Base-by-base conservation (phyloP, 2,329 filamentous ascomycete species). In the Paecilomyces niveus region DNA sequence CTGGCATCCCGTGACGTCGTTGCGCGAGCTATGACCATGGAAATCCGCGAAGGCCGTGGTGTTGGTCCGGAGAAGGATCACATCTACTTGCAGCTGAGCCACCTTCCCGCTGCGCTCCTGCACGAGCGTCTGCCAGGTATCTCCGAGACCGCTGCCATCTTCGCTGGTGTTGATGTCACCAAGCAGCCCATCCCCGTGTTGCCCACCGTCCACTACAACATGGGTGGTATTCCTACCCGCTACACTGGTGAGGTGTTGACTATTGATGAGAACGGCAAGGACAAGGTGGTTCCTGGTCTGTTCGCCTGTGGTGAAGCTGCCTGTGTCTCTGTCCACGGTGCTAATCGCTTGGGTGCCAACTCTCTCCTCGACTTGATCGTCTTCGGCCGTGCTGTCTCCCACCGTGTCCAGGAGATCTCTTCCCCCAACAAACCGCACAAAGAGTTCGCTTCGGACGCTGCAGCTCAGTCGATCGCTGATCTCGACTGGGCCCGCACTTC, bases 141-240 rank as follows among this genome's bases (percentile, higher is more conserved):
- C 75, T 97, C 93, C 45, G 94, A 99, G 83, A 99, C 94, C 33
- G 94, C 93, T 56, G 92, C 90, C 68, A 97, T 97, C 71, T 99
- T 99, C 78, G 85, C 93, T 61, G 93, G 94, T 80, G 92, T 99
- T 68, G 94, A 99, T 76, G 93, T 99, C 67, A 89, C 87, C 72
- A 97, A 96, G 83, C 90, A 97, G 80, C 93, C 93, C 65, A 97
- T 97, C 68, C 93, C 93, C 62, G 93, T 97, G 65, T 83, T 97
- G 63, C 93, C 93, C 59, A 97, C 93, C 52, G 93, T 97, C 66
- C 92, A 99, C 83, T 99, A 99, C 85, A 97, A 97, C 85, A 99
- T 97, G 94, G 93, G 93, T 78, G 93, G 94, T 84, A 97, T 99
- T 68, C 93, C 93, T 56, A 97, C 94, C 66, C 91, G 90, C 72